phyloP scores from a whole-genome alignment of 1,284 basidiomycete genomes.

The Ganoderma meredithae region DNA sequence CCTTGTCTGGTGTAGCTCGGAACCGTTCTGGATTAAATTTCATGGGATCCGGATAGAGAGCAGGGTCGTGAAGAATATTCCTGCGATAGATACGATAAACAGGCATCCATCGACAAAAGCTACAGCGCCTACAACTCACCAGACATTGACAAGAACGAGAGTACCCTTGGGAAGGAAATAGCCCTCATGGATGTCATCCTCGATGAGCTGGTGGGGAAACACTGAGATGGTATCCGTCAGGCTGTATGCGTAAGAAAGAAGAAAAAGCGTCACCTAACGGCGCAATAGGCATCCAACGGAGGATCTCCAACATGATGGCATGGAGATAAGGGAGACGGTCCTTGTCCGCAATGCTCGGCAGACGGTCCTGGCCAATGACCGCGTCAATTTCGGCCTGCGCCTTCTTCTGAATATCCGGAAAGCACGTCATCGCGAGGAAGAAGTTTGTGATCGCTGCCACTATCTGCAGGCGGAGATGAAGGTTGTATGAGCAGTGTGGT shows the following conservation, averaged over 20 bases:
- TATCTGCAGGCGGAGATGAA: slow-evolving; percentile 29
- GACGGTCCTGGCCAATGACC: slow-evolving; percentile 37
- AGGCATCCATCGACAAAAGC: not conserved
- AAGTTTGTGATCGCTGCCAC: slow-evolving; percentile 39
- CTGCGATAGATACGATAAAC: slow-evolving; percentile 19
- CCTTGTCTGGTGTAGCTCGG: slow-evolving; percentile 24
- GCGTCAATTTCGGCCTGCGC: slow-evolving; percentile 43
- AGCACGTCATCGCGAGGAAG: slow-evolving; percentile 40
- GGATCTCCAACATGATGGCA: slow-evolving; percentile 39
- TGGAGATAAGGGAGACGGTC: slow-evolving; percentile 41
- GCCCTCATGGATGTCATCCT: slow-evolving; percentile 41
- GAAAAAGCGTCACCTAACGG: slow-evolving; percentile 33
- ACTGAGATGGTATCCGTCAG: slow-evolving; percentile 19
- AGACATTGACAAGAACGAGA: slow-evolving; percentile 37
- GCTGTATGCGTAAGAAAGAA: not conserved
- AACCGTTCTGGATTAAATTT: slow-evolving; percentile 42
- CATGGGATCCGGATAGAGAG: slow-evolving; percentile 38
- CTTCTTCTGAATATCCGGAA: slow-evolving; percentile 41
- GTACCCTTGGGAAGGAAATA: slow-evolving; percentile 41
- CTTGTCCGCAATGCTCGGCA: slow-evolving; percentile 38
- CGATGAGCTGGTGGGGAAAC: slow-evolving; percentile 36
- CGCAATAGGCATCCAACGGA: slow-evolving; percentile 40
- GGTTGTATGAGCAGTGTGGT: not conserved
- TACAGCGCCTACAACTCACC: slow-evolving; percentile 18
- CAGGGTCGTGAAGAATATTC: slow-evolving; percentile 42